A percentile compares a stretch with the other conserved stretches of the same genome.
These are phyloP conservation scores for Penicillium sp. DNA, from an alignment of 2,329 filamentous ascomycete genomes.

Conservation along the genomic window DNA sequence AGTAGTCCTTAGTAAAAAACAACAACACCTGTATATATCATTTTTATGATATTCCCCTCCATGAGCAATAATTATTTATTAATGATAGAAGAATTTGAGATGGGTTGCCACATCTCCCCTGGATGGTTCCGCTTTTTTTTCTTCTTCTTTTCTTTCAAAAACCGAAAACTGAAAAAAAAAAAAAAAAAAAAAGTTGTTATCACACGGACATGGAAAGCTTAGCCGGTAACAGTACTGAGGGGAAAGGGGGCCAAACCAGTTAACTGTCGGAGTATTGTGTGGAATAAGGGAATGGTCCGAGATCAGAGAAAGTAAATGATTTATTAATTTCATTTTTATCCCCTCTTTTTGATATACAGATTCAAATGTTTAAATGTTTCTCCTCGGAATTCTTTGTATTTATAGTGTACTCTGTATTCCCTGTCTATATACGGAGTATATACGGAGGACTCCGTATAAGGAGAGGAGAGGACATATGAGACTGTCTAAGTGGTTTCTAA, in stretches of 20 bases:
- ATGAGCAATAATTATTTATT: not conserved
- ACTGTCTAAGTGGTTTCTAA: not conserved
- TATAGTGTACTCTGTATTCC: not conserved
- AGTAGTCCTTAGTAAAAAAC: slow-evolving; percentile 15
- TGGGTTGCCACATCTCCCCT: slow-evolving; percentile 22
- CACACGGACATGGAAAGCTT: slow-evolving; percentile 20
- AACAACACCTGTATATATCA: slow-evolving; percentile 13
- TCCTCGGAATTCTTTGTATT: not conserved
- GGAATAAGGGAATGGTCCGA: slow-evolving; percentile 25
- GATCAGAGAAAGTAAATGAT: slow-evolving; percentile 4
- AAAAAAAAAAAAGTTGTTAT: slow-evolving; percentile 7
- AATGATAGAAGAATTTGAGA: slow-evolving; percentile 9
- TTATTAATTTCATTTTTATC: not conserved
- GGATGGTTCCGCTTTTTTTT: slow-evolving; percentile 10
- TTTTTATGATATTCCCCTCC: not conserved
- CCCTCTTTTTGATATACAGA: not conserved
- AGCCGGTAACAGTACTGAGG: slow-evolving; percentile 20
- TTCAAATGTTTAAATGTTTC: not conserved
- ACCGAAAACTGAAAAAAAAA: not conserved
- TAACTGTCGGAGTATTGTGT: slow-evolving; percentile 19
- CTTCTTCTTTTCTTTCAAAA: not conserved
- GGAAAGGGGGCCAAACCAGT: slow-evolving; percentile 25
- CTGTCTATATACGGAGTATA: not conserved
- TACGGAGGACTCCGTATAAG: not conserved
- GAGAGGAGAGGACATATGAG: not conserved